Conservation (phyloP, 2,329 filamentous ascomycete species). For the Fusarium clavum region DNA sequence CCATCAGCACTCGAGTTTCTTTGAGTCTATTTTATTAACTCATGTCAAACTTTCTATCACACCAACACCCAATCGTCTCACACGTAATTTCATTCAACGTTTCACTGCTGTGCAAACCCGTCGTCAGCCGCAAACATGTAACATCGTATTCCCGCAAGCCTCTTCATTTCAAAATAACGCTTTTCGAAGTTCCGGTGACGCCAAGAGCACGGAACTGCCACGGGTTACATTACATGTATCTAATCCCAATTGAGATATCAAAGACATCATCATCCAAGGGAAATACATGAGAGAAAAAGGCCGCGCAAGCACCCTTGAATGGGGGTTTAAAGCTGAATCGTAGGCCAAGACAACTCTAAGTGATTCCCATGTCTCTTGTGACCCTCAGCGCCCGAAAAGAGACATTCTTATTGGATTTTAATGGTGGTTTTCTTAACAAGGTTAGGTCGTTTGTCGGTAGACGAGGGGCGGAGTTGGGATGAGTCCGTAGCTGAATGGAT, state of each 20-base stretch:
- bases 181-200: not conserved
- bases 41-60: not conserved
- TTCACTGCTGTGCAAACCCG: not conserved
- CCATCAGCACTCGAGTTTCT: not conserved
- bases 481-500: conserved; percentile 23
- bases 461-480: conserved; percentile 22
- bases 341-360: conserved; percentile 18
- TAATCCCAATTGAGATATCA: conserved; percentile 28
- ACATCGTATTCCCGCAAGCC: conserved; percentile 11
- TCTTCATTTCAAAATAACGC: conserved; percentile 1
- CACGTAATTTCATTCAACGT: not conserved
- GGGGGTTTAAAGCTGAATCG: conserved; percentile 2
- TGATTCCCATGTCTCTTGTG: conserved; percentile 21
- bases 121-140: not conserved
- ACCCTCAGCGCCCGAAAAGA: not conserved
- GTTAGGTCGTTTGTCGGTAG: conserved; percentile 1
- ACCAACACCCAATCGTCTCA: conserved; percentile 7
- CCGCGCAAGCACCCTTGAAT: conserved; percentile 19
- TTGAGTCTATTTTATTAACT: not conserved
- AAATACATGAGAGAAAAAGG: not conserved
- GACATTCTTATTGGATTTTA: conserved; percentile 4
- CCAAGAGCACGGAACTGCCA: conserved; percentile 9
- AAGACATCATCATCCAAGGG: conserved; percentile 16
- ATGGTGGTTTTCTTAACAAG: conserved; percentile 7
- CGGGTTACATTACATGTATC: not conserved